These are phyloP conservation scores for Hura crepitans DNA, from an alignment of 441 rosid species.

Conservation along the genomic window DNA sequence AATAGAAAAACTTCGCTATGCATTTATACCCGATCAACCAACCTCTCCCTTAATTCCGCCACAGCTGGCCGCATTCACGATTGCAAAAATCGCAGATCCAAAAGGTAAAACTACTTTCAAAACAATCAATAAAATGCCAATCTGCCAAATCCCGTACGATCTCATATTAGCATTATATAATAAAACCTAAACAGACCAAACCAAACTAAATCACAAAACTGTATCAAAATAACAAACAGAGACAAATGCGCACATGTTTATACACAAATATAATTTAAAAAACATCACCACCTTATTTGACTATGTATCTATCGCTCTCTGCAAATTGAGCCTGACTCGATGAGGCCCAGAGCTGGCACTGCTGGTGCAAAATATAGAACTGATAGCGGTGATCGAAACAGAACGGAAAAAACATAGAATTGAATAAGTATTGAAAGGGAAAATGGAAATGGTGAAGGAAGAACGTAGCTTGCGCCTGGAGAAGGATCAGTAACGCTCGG, in stretches of 20 bases:
- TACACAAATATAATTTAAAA: background rate
- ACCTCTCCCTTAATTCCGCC: background rate
- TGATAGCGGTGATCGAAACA: background rate
- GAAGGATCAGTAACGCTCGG: slow-evolving; percentile 26
- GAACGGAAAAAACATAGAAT: background rate
- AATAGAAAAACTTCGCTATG: background rate
- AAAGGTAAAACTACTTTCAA: slow-evolving; percentile 13
- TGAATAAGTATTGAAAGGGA: background rate
- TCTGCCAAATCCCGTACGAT: slow-evolving; percentile 18
- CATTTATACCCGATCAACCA: background rate
- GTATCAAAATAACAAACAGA: background rate
- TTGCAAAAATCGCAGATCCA: slow-evolving; percentile 26
- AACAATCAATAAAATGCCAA: slow-evolving; percentile 12
- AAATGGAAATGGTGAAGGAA: background rate
- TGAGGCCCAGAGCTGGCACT: background rate
- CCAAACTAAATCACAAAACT: slow-evolving; percentile 1
- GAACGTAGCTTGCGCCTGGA: slow-evolving; percentile 30
- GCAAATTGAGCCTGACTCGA: background rate
- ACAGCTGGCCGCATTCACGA: slow-evolving; percentile 10
- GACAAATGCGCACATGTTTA: background rate
- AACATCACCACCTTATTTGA: background rate
- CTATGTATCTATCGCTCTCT: background rate
- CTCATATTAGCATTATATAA: slow-evolving; percentile 20
- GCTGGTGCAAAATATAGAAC: background rate
- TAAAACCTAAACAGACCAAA: slow-evolving; percentile 25